Evolutionary conservation across 768 basidiomycete species (phyloP), one percentile per base, ranked within the genome.

Genomic region (Neoboletus magnificus): DNA sequence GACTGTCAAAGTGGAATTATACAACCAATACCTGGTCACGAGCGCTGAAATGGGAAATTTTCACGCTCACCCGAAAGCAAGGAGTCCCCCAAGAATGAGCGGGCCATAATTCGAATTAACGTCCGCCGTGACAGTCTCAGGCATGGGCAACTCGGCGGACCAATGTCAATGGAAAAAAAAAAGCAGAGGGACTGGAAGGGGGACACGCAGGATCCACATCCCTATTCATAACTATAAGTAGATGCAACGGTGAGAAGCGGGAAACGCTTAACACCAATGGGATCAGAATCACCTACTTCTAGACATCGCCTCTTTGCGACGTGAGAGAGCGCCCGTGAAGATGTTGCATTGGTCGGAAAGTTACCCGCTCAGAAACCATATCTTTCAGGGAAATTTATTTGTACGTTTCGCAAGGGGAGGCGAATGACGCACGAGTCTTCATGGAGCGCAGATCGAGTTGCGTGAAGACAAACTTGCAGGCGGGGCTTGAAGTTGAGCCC

Each of bases 61-160:
- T 12, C 1, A 37, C n/a, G 20, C 59, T 57, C 35, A 58, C 66
- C 55, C 37, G 20, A 67, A 67, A 20, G 64, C 61, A 18, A 67
- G 20, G 20, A 67, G 27, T 12, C 66, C 64, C 10, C 66, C 66
- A n/a, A 67, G 44, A n/a, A 67, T 1, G 50, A 67, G 57, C 5
- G 64, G 30, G 20, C 66, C 66, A 48, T 57, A 59, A 36, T 59
- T 57, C 3, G 45, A 23, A 11, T 27, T 25, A 37, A 64, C 12
- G 12, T 59, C n/a, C 6, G 25, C 36, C 25, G 8, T 2, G 7
- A 10, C 5, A 12, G 33, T 15, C 44, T 11, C 27, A 5, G 35
- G 20, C 67, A 61, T 56, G 43, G 7, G 30, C 22, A 55, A 27
- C 37, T 27, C 22, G 20, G 13, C 42, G 27, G 27, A 32, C 27